These are phyloP conservation scores for Zygosaccharomyces kombuchaensis DNA, from an alignment of 805 yeast genomes.

Conservation along the genomic window DNA sequence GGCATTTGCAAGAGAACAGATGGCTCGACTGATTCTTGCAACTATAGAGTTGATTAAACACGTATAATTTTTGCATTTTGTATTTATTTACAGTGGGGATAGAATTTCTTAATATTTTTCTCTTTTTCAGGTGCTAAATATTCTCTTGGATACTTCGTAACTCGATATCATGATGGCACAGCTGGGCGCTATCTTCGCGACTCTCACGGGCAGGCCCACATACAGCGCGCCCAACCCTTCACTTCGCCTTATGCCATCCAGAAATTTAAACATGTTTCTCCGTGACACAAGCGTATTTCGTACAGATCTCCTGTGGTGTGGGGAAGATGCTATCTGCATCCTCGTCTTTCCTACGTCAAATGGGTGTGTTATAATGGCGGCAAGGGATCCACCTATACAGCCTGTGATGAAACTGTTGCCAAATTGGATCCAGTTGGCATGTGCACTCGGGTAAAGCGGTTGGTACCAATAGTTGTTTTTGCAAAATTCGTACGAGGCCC, in stretches of 20 bases:
- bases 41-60: not conserved
- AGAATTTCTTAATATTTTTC: not conserved
- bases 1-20: slow-evolving; percentile 18
- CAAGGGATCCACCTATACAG: slow-evolving; percentile 74
- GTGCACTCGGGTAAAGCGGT: not conserved
- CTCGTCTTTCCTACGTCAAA: slow-evolving; percentile 97
- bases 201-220: slow-evolving; percentile 81
- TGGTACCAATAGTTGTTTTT: slow-evolving; percentile 29
- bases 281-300: slow-evolving; percentile 6
- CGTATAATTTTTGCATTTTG: not conserved
- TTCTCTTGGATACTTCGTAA: slow-evolving; percentile 79
- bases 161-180: slow-evolving; percentile 98
- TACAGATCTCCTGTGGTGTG: slow-evolving; percentile 6
- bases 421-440: slow-evolving; percentile 44
- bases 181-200: slow-evolving; percentile 90
- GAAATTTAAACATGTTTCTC: slow-evolving; percentile 61
- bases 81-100: not conserved
- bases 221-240: slow-evolving; percentile 87
- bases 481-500: slow-evolving; percentile 76
- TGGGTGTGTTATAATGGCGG: slow-evolving; percentile 87
- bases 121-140: slow-evolving; percentile 32
- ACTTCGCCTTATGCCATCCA: slow-evolving; percentile 53
- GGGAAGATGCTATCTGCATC: slow-evolving; percentile 56
- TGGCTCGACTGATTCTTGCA: slow-evolving; percentile 14
- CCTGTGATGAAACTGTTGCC: slow-evolving; percentile 73